These are phyloP conservation scores for Eucalyptus microcorys DNA, from an alignment of 345 rosid genomes.

Conservation along the genomic window DNA sequence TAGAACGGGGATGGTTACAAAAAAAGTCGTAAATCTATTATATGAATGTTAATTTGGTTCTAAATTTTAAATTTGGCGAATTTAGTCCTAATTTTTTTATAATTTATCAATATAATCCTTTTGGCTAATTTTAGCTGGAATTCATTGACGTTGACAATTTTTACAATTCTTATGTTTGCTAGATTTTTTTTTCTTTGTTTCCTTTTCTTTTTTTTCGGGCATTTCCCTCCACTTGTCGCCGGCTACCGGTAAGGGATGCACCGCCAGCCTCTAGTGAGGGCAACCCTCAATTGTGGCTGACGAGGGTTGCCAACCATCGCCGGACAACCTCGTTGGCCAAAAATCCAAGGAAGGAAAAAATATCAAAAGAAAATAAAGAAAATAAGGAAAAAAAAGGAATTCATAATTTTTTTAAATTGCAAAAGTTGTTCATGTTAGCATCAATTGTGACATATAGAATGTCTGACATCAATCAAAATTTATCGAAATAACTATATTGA, in stretches of 20 bases:
- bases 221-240: not conserved
- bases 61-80: too few relatives aligned
- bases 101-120: not conserved
- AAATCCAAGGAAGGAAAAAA: not conserved
- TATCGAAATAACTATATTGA: not conserved
- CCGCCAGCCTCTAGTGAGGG: not conserved
- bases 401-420: not conserved
- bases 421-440: not conserved
- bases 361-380: too few relatives aligned
- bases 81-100: not conserved
- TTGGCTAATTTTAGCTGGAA: too few relatives aligned
- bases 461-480: not conserved
- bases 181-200: not conserved
- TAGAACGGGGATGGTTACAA: not conserved
- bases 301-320: not conserved
- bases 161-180: too few relatives aligned
- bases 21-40: not conserved
- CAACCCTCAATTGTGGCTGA: not conserved
- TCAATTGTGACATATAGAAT: not conserved
- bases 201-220: not conserved
- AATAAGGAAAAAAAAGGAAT: too few relatives aligned
- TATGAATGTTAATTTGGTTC: not conserved
- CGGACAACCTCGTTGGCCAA: not conserved
- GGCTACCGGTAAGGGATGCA: fast-evolving
- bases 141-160: too few relatives aligned